Conservation (phyloP, 306 rosid species). For the Psophocarpus tetragonolobus region DNA sequence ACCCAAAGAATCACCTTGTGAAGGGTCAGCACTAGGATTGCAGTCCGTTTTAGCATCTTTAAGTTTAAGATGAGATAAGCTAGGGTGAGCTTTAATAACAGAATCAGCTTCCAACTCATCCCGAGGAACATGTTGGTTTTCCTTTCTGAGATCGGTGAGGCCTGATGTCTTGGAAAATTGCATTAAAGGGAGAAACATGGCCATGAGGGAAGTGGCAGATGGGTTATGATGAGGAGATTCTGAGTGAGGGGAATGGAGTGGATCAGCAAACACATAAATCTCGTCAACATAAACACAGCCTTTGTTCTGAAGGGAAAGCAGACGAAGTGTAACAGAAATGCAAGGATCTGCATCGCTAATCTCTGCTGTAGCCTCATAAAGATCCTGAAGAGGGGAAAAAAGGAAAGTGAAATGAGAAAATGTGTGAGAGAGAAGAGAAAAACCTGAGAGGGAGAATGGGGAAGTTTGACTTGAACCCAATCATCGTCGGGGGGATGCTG, state of each 20-base stretch:
- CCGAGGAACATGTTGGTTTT: slow-evolving; percentile 33
- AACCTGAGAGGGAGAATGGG: slow-evolving; percentile 36
- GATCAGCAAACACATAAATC: slow-evolving; percentile 80
- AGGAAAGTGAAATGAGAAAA: slow-evolving; percentile 24
- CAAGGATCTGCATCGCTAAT: slow-evolving; percentile 73
- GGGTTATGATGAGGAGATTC: slow-evolving; percentile 61
- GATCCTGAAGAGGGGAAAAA: slow-evolving; percentile 54
- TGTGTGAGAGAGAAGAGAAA: no score
- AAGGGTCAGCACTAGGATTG: slow-evolving; percentile 24
- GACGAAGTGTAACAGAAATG: slow-evolving; percentile 71
- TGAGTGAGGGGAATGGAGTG: slow-evolving; percentile 55
- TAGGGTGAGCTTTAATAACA: slow-evolving; percentile 41
- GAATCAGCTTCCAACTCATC: slow-evolving; percentile 36
- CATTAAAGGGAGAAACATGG: slow-evolving; percentile 75
- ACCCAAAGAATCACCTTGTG: slow-evolving; percentile 32
- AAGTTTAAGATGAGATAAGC: slow-evolving; percentile 32
- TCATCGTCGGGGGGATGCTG: slow-evolving; percentile 58
- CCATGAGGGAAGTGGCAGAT: slow-evolving; percentile 69
- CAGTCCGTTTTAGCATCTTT: background rate
- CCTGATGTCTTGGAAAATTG: slow-evolving; percentile 71
- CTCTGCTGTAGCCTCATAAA: slow-evolving; percentile 91
- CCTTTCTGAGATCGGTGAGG: slow-evolving; percentile 36
- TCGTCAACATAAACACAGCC: slow-evolving; percentile 69
- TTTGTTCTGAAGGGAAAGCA: slow-evolving; percentile 80
- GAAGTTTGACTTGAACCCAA: slow-evolving; percentile 79